phyloP scores from a whole-genome alignment of 2,329 filamentous ascomycete species.

The Trichoderma sp. region DNA sequence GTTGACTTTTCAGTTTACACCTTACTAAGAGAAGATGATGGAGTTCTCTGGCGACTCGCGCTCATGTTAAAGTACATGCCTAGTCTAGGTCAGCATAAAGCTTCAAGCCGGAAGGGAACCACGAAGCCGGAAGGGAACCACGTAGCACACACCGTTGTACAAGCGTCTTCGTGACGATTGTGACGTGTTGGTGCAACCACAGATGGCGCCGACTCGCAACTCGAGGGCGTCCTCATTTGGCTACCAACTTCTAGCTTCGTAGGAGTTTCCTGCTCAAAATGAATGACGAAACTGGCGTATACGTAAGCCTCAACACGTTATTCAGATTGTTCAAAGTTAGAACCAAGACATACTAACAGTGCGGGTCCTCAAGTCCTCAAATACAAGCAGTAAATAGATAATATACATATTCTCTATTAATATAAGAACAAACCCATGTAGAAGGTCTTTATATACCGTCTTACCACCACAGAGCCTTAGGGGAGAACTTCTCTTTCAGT shows the following conservation, averaged over 20 bases:
- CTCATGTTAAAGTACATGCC: conserved; percentile 53
- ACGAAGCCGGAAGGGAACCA: conserved; percentile 29
- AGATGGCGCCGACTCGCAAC: conserved; percentile 49
- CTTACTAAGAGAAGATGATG: conserved; percentile 60
- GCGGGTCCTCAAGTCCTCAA: not conserved
- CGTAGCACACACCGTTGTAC: conserved; percentile 53
- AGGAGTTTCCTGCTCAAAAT: too few species aligned
- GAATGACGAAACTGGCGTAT: not conserved
- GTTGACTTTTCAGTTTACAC: conserved; percentile 35
- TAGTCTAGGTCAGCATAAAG: not conserved
- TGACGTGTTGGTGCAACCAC: conserved; percentile 52
- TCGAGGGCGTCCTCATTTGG: conserved; percentile 43
- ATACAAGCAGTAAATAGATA: not conserved
- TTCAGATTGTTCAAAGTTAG: not conserved
- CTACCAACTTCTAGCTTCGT: too few species aligned
- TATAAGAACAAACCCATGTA: not conserved
- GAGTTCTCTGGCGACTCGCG: conserved; percentile 56
- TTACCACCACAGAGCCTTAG: too few species aligned
- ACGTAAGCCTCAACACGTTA: not conserved
- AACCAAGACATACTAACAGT: not conserved
- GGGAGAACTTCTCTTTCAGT: too few species aligned
- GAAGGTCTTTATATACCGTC: not conserved
- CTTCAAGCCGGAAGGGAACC: not conserved
- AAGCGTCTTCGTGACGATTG: conserved; percentile 38
- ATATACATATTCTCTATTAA: not conserved